Percentiles rank a stretch among this genome's conserved stretches.
Evolutionary conservation across 2,329 filamentous ascomycete species (phyloP).

Genomic region (Ophiocordyceps camponoti-rufipedis): DNA sequence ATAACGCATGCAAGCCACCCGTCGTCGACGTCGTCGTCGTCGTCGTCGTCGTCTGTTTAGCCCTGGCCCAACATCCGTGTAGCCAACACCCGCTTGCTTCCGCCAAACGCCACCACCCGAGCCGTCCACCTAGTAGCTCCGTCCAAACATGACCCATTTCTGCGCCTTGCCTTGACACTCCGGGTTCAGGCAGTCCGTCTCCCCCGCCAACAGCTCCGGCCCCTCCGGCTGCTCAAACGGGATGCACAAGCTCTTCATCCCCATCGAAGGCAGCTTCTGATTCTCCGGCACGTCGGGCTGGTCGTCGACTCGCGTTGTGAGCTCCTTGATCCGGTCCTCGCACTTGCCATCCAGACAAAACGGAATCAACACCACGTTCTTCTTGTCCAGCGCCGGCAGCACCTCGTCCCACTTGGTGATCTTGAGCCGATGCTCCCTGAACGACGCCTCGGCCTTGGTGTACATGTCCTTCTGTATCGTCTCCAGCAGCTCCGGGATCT

Average conservation of each 20-base stretch:
- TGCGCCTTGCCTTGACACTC: slow-evolving; percentile 61
- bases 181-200: slow-evolving; percentile 84
- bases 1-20: not conserved
- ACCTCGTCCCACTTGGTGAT: slow-evolving; percentile 85
- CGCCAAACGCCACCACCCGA: not conserved
- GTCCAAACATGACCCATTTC: slow-evolving; percentile 85
- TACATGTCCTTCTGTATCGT: slow-evolving; percentile 76
- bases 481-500: slow-evolving; percentile 67
- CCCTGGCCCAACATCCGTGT: not conserved
- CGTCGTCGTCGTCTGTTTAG: slow-evolving; percentile 1
- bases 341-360: slow-evolving; percentile 70
- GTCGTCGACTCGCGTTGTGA: slow-evolving; percentile 60
- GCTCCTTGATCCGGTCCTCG: slow-evolving; percentile 88
- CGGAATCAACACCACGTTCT: slow-evolving; percentile 85
- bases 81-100: not conserved
- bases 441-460: slow-evolving; percentile 57
- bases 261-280: slow-evolving; percentile 38
- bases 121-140: slow-evolving; percentile 33
- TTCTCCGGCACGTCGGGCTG: slow-evolving; percentile 32
- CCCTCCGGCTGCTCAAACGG: slow-evolving; percentile 71
- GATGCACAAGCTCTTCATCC: slow-evolving; percentile 56
- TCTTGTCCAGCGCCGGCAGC: slow-evolving; percentile 71
- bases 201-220: slow-evolving; percentile 43
- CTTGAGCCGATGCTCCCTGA: slow-evolving; percentile 61
- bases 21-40: not conserved